A percentile compares a stretch with the other conserved stretches of the same genome.
These are phyloP conservation scores for Fusarium clavum DNA, from an alignment of 2,329 filamentous ascomycete species.

Conservation along the genomic window DNA sequence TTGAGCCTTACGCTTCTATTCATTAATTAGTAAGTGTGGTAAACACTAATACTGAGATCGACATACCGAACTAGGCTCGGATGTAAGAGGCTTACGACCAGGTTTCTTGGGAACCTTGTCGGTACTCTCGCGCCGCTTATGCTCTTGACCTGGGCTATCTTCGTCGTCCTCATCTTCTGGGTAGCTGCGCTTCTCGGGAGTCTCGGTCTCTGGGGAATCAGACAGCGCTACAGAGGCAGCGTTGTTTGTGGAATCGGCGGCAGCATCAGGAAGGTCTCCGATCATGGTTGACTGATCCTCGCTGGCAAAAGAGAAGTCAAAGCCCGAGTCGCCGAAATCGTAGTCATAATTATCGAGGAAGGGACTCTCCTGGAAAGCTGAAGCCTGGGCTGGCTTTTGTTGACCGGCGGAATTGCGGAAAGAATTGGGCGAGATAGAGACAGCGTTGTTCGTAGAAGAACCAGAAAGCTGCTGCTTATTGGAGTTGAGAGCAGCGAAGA, in stretches of 20 bases:
- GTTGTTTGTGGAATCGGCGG: slow-evolving; percentile 18
- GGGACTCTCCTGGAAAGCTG: slow-evolving; percentile 77
- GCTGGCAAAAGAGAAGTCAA: slow-evolving; percentile 71
- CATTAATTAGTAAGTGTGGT: slow-evolving; percentile 22
- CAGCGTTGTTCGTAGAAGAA: slow-evolving; percentile 51
- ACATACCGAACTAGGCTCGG: slow-evolving; percentile 94
- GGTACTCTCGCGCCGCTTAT: slow-evolving; percentile 83
- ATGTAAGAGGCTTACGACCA: slow-evolving; percentile 93
- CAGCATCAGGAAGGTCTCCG: slow-evolving; percentile 71
- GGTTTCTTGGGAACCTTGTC: slow-evolving; percentile 95
- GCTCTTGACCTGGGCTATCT: slow-evolving; percentile 56
- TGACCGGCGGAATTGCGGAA: slow-evolving; percentile 63
- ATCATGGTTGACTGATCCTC: slow-evolving; percentile 75
- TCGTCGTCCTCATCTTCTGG: slow-evolving; percentile 77
- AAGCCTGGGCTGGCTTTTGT: slow-evolving; percentile 52
- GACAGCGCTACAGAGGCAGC: slow-evolving; percentile 61
- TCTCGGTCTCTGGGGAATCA: slow-evolving; percentile 67
- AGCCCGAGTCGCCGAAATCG: slow-evolving; percentile 80
- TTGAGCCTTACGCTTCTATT: slow-evolving; percentile 92
- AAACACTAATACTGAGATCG: not conserved
- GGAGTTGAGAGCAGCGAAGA: slow-evolving; percentile 81
- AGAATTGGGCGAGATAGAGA: slow-evolving; percentile 61
- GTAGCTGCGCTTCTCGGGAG: slow-evolving; percentile 77
- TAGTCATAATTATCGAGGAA: slow-evolving; percentile 83
- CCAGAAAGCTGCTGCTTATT: slow-evolving; percentile 62